Percentiles rank a stretch among this genome's conserved stretches.
Evolutionary conservation across 1,284 basidiomycete species (phyloP).

Genomic region (Xerocomus minutiporus): DNA sequence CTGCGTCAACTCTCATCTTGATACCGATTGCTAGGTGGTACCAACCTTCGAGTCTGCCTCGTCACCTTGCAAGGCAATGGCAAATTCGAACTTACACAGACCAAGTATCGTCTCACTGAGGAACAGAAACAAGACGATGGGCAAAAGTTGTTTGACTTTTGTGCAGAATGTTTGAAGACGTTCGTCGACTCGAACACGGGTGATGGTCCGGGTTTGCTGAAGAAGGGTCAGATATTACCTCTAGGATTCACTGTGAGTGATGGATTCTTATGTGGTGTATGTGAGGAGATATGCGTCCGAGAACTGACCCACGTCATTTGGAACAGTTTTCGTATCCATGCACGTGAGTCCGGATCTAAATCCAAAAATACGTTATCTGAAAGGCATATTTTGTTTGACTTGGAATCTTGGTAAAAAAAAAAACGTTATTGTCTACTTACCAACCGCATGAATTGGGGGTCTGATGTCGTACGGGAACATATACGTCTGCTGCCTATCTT

Average conservation of each 20-base stretch:
- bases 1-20: not conserved
- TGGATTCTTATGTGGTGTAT: not conserved
- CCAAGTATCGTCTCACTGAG: conserved; percentile 95
- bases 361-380: not conserved
- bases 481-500: not conserved
- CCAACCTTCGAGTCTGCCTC: conserved; percentile 96
- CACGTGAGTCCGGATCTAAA: conserved; percentile 51
- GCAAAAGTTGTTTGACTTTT: conserved; percentile 93
- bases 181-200: conserved; percentile 82
- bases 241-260: conserved; percentile 87
- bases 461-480: not conserved
- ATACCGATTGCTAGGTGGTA: conserved; percentile 58
- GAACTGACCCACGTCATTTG: conserved; percentile 1
- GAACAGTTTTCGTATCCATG: conserved; percentile 91
- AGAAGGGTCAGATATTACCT: conserved; percentile 71
- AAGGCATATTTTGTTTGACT: not conserved
- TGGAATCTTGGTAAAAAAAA: not conserved
- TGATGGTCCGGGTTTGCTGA: conserved; percentile 53
- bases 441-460: not conserved
- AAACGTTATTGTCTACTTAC: not conserved
- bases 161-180: conserved; percentile 86
- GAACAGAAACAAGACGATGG: conserved; percentile 99
- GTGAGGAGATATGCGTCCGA: not conserved
- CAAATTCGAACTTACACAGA: conserved; percentile 96
- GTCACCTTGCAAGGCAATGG: conserved; percentile 89